Evolutionary conservation across 2,329 filamentous ascomycete genomes (phyloP).

Genomic region (Knufia petricola): DNA sequence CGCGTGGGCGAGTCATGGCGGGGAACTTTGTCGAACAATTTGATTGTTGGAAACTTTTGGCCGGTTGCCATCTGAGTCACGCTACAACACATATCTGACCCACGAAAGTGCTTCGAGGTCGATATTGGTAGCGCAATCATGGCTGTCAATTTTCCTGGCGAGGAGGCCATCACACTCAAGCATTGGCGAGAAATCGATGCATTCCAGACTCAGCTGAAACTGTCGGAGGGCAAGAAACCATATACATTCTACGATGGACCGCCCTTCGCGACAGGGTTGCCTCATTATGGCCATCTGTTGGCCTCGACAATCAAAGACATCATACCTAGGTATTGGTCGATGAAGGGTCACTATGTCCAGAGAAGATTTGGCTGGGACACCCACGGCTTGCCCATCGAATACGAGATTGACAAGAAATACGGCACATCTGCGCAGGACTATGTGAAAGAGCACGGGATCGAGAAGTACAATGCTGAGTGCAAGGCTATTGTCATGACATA

Average conservation of each 20-base stretch:
- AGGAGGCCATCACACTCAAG: constrained; percentile 75
- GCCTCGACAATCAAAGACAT: constrained; percentile 90
- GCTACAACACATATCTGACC: constrained; percentile 3
- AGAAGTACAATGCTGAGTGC: constrained; percentile 78
- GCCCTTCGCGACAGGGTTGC: constrained; percentile 50
- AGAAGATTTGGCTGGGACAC: constrained; percentile 85
- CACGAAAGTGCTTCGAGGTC: neutral
- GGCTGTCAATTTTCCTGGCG: constrained; percentile 87
- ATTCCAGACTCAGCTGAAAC: constrained; percentile 77
- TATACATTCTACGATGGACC: constrained; percentile 95
- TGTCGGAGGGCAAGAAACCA: constrained; percentile 69
- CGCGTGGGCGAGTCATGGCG: neutral
- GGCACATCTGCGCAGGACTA: constrained; percentile 73
- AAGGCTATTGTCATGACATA: constrained; percentile 82
- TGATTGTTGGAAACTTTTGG: neutral
- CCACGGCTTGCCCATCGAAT: constrained; percentile 79
- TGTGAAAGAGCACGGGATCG: constrained; percentile 72
- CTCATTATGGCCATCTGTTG: constrained; percentile 61
- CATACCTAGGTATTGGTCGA: constrained; percentile 84
- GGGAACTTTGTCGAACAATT: constrained; percentile 5
- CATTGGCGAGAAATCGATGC: constrained; percentile 88
- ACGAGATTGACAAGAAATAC: constrained; percentile 88
- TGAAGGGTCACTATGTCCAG: constrained; percentile 83
- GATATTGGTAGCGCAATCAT: constrained; percentile 36
- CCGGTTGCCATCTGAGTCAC: constrained; percentile 1